phyloP scores from a whole-genome alignment of 805 yeast species.

The Helenozyma rhizophorensis region DNA sequence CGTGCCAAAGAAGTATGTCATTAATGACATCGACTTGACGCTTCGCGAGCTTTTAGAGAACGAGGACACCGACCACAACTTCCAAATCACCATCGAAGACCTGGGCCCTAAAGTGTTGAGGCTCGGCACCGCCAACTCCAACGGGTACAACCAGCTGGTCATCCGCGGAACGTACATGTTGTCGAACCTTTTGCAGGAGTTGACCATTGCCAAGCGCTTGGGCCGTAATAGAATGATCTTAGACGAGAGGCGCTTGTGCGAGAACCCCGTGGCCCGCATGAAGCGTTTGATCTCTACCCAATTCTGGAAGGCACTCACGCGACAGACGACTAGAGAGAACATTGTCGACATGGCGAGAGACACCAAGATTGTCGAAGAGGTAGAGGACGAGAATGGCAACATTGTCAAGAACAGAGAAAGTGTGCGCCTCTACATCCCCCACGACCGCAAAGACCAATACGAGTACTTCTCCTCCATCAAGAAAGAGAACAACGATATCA shows the following conservation, averaged over 20 bases:
- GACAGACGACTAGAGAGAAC: conserved; percentile 59
- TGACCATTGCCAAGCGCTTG: conserved; percentile 77
- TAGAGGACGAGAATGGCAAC: conserved; percentile 28
- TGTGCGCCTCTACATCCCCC: conserved; percentile 78
- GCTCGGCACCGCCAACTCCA: conserved; percentile 79
- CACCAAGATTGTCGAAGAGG: conserved; percentile 62
- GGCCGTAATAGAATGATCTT: conserved; percentile 75
- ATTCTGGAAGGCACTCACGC: conserved; percentile 78
- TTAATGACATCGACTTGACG: conserved; percentile 71
- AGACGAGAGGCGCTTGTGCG: conserved; percentile 80
- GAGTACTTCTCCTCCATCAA: conserved; percentile 60
- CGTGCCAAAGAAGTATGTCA: conserved; percentile 53
- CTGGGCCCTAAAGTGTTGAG: conserved; percentile 78
- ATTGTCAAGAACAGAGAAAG: conserved; percentile 42
- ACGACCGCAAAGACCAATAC: conserved; percentile 63
- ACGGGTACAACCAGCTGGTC: conserved; percentile 69
- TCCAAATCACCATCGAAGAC: conserved; percentile 82
- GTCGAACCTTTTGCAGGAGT: conserved; percentile 80
- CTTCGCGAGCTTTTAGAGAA: conserved; percentile 60
- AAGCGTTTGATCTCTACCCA: conserved; percentile 66
- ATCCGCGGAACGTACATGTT: conserved; percentile 88
- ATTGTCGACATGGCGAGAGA: conserved; percentile 72
- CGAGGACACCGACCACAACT: conserved; percentile 84
- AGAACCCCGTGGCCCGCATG: conserved; percentile 80
- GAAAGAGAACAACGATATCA: conserved; percentile 47